Percentiles rank a stretch among this genome's conserved stretches.
Conservation (phyloP, 306 rosid species). For the Adenanthera pavonina region DNA sequence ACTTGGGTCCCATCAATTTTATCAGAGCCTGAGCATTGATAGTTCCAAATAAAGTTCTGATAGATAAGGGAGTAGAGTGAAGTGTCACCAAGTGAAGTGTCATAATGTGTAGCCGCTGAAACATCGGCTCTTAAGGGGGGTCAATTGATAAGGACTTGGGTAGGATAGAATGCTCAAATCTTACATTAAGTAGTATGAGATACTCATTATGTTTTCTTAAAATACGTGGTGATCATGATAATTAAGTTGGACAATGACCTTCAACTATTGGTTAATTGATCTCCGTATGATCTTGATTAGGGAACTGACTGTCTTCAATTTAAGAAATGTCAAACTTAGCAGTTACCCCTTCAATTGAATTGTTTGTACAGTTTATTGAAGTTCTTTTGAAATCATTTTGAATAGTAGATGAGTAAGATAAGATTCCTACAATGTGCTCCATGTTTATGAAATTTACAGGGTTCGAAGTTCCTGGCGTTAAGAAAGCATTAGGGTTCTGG, state of each 20-base stretch:
- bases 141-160: too few species aligned
- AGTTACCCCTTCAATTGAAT: not conserved
- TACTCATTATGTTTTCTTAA: constrained; percentile 19
- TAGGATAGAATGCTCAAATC: too few species aligned
- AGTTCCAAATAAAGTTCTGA: too few species aligned
- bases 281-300: not conserved
- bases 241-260: not conserved
- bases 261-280: not conserved
- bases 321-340: not conserved
- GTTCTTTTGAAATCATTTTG: not conserved
- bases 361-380: not conserved
- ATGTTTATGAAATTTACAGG: constrained; percentile 37
- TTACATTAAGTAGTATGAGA: too few species aligned
- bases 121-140: too few species aligned
- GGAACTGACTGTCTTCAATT: not conserved
- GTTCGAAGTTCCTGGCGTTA: constrained; percentile 50
- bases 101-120: too few species aligned
- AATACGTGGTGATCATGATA: not conserved
- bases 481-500: constrained; percentile 46
- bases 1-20: too few species aligned
- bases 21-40: too few species aligned
- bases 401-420: not conserved
- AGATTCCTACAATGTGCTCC: not conserved
- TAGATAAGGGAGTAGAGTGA: too few species aligned
- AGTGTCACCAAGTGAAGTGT: too few species aligned